Conservation (phyloP, 208 protist genomes). For the Crithidia expoeki region DNA sequence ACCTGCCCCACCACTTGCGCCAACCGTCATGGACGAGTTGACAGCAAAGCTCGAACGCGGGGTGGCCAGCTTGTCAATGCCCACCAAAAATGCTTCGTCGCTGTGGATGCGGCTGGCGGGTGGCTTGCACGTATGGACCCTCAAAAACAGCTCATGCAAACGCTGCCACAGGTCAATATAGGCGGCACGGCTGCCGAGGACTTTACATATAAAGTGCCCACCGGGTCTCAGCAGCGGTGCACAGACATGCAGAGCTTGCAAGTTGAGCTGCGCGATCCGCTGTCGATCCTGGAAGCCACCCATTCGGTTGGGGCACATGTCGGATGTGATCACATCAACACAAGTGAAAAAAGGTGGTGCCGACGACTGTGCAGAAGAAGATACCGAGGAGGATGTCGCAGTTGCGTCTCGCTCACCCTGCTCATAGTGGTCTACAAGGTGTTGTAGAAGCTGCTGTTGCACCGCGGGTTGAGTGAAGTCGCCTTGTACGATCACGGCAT, state of each 20-base stretch:
- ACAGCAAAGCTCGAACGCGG: constrained; percentile 20
- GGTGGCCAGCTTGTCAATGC: constrained; percentile 31
- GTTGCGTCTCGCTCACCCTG: background rate
- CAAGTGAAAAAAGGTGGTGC: constrained; percentile 11
- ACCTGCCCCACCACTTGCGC: constrained; percentile 16
- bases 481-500: constrained; percentile 71
- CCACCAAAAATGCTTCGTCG: constrained; percentile 81
- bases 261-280: constrained; percentile 59
- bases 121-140: constrained; percentile 62
- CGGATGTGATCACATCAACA: constrained; percentile 79
- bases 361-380: background rate
- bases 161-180: constrained; percentile 52
- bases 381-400: background rate
- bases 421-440: constrained; percentile 19
- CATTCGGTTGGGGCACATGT: constrained; percentile 86
- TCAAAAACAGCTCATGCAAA: constrained; percentile 47
- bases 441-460: constrained; percentile 45
- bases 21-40: background rate
- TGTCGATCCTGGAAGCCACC: constrained; percentile 72
- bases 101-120: constrained; percentile 66
- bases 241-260: constrained; percentile 51
- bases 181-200: constrained; percentile 56
- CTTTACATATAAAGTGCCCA: constrained; percentile 86
- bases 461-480: constrained; percentile 64
- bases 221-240: constrained; percentile 51